These are phyloP conservation scores for Sarocladium oryzae DNA, from an alignment of 2,329 filamentous ascomycete genomes.

Conservation along the genomic window DNA sequence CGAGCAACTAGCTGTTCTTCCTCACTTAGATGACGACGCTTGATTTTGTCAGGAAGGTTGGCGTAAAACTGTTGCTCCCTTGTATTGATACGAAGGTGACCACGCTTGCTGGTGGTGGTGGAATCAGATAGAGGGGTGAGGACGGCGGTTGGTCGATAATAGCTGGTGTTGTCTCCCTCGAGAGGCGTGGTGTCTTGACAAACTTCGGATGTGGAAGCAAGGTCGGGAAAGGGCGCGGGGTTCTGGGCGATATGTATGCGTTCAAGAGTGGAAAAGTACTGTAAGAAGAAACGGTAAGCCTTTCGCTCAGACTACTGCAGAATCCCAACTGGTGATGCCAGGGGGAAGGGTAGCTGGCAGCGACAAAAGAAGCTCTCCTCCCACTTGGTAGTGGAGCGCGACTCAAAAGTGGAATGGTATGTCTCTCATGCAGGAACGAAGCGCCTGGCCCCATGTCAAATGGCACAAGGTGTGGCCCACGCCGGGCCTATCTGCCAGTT, in stretches of 20 bases:
- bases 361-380: neutral
- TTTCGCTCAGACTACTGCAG: constrained; percentile 4
- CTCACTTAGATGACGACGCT: constrained; percentile 60
- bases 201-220: neutral
- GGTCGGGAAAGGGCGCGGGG: constrained; percentile 22
- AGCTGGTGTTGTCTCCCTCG: constrained; percentile 20
- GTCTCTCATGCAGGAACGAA: constrained; percentile 13
- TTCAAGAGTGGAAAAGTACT: constrained; percentile 72
- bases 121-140: constrained; percentile 8
- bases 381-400: constrained; percentile 10
- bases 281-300: constrained; percentile 10
- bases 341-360: neutral
- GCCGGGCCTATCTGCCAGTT: neutral
- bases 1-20: constrained; percentile 62
- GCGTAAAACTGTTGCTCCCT: constrained; percentile 63
- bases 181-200: neutral
- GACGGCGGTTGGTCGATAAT: constrained; percentile 20
- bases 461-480: neutral
- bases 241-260: constrained; percentile 58
- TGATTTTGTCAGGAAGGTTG: constrained; percentile 65
- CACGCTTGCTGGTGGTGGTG: neutral
- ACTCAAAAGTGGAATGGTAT: constrained; percentile 7
- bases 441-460: constrained; percentile 3
- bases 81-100: constrained; percentile 31
- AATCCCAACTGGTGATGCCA: constrained; percentile 10